Evolutionary conservation across 2,329 filamentous ascomycete species (phyloP), one percentile per base, ranked within the genome.

Genomic region (Xylariaceae sp.): DNA sequence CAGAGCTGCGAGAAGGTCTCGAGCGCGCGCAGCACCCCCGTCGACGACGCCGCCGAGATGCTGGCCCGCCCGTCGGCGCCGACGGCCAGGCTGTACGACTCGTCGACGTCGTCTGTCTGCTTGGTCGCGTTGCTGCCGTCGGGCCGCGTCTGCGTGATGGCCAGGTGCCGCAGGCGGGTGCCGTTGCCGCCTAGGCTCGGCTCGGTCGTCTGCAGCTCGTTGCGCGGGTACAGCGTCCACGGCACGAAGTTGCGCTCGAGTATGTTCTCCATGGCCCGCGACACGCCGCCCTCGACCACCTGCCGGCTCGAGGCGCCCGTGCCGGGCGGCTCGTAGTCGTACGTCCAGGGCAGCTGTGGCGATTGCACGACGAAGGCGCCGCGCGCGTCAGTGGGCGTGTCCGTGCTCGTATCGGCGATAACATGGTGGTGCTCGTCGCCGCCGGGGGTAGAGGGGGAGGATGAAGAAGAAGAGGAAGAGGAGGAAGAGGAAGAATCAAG

Each of bases 1-100:
- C 92, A 92, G 12, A 93, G 72, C 63, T 93, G 86, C 0, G 73
- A 70, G 51, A 92, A 86, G 2, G 83, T 80, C 45, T 83, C 80
- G 15, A 93, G 67, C n/a, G 72, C 86, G 43, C 76, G 75, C 13
- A 86, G 65, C 21, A 89, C 63, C 31, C 86, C 86, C 5, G 75
- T 71, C 12, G 80, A 79, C 1, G 81, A 77, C 22, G 67, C 67
- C 12, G 82, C 83, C 16, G 62, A 64, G 47, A 92, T 78, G 24
- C 63, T 70, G 19, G 75, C 80, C 15, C 65, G 61, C 32, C 83
- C 83, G 19, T 68, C 57, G 14, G 59, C 53, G 10, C 66, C 67
- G 24, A 93, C 56, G 1, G 65, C 69, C 18, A 93, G 62, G 17
- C 65, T 73, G 61, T 93, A 93, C 2, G 80, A 83, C 57, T 92